These are phyloP conservation scores for Saksenaea vasiformis DNA, from an alignment of 371 early-diverging fungal genomes.

Conservation along the genomic window DNA sequence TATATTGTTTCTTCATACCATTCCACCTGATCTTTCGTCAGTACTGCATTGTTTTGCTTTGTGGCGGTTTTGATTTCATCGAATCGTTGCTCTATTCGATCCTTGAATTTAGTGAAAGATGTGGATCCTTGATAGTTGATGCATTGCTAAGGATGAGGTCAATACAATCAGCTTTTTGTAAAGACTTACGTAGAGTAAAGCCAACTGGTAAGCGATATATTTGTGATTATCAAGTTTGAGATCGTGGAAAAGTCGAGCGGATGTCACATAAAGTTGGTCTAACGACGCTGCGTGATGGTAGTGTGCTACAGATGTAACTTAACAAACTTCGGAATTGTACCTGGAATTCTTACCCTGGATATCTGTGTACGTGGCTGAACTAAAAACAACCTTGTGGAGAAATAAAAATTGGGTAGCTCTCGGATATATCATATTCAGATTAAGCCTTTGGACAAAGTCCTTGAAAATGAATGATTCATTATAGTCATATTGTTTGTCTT, in stretches of 20 bases:
- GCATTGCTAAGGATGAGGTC: constrained; percentile 40
- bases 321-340: background rate
- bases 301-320: constrained; percentile 15
- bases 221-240: constrained; percentile 48
- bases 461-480: background rate
- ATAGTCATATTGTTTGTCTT: background rate
- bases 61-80: constrained; percentile 38
- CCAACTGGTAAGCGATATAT: constrained; percentile 61
- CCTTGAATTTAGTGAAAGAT: constrained; percentile 41
- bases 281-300: constrained; percentile 16
- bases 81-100: constrained; percentile 48
- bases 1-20: background rate
- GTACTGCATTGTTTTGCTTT: background rate
- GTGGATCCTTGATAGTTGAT: constrained; percentile 42
- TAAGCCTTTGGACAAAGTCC: constrained; percentile 9
- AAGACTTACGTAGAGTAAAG: constrained; percentile 51
- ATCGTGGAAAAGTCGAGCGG: constrained; percentile 52
- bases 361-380: background rate
- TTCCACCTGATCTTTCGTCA: background rate
- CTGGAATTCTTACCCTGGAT: background rate
- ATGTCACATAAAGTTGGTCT: constrained; percentile 54
- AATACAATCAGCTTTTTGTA: background rate
- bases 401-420: constrained; percentile 7
- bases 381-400: background rate
- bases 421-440: constrained; percentile 11